Conservation (phyloP, 768 basidiomycete species). For the Mycena pura region DNA sequence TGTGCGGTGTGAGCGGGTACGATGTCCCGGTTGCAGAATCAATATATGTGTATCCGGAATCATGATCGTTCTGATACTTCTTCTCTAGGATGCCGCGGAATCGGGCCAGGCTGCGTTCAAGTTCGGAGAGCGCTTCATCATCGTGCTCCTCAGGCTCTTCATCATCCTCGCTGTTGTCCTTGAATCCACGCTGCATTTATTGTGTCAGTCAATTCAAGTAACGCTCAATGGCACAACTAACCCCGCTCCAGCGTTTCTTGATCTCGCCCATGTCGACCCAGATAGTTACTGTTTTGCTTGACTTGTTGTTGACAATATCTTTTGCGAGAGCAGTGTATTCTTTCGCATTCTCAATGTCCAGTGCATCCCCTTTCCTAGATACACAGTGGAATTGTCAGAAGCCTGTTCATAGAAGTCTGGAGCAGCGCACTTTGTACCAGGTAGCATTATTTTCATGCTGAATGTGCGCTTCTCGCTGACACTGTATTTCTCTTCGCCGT, state of each 20-base stretch:
- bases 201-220: too few species aligned
- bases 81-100: slow-evolving; percentile 17
- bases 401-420: background rate
- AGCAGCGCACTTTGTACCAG: background rate
- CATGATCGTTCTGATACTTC: slow-evolving; percentile 22
- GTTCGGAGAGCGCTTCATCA: slow-evolving; percentile 11
- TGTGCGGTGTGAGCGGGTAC: slow-evolving; percentile 17
- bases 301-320: background rate
- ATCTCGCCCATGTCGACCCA: slow-evolving; percentile 2
- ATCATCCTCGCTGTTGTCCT: too few species aligned
- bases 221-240: too few species aligned
- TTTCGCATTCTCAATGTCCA: background rate
- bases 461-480: background rate
- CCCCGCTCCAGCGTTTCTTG: slow-evolving; percentile 1
- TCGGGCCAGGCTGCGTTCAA: slow-evolving; percentile 18
- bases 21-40: background rate
- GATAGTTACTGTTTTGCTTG: background rate
- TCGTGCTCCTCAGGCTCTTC: too few species aligned
- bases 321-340: background rate
- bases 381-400: too few species aligned
- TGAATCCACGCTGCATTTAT: too few species aligned
- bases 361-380: background rate
- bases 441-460: slow-evolving; percentile 13
- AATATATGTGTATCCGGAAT: slow-evolving; percentile 21
- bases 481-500: slow-evolving; percentile 22